These are phyloP conservation scores for Triticum timopheevii DNA, from an alignment of 176 grass and related monocot species.

Conservation along the genomic window DNA sequence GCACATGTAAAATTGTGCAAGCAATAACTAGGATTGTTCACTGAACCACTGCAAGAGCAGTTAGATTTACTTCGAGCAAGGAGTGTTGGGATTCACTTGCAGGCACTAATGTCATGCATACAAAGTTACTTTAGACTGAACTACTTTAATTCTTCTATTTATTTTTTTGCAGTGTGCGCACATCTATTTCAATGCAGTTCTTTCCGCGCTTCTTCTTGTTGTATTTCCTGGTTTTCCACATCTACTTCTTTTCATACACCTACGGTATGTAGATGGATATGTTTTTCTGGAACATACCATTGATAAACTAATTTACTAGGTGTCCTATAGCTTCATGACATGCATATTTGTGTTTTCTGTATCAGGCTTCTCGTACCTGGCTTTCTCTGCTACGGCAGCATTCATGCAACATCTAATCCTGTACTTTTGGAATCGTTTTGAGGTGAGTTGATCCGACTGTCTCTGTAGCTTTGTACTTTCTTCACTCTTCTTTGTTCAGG, in stretches of 20 bases:
- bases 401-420: slow-evolving; percentile 99
- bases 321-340: slow-evolving; percentile 6
- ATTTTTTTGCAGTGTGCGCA: slow-evolving; percentile 80
- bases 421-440: slow-evolving; percentile 99
- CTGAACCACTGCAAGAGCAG: background rate
- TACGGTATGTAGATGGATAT: slow-evolving; percentile 63
- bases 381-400: slow-evolving; percentile 88
- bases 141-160: slow-evolving; percentile 1
- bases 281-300: background rate
- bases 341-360: slow-evolving; percentile 13
- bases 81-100: background rate
- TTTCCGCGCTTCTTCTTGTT: slow-evolving; percentile 98
- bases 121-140: slow-evolving; percentile 23
- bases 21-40: slow-evolving; percentile 10
- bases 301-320: background rate
- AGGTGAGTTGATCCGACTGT: slow-evolving; percentile 51
- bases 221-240: slow-evolving; percentile 99
- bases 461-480: background rate
- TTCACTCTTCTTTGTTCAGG: background rate
- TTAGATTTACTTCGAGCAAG: background rate
- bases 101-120: background rate
- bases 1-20: background rate
- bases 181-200: slow-evolving; percentile 99
- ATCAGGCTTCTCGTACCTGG: slow-evolving; percentile 92
- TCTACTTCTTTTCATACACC: slow-evolving; percentile 97